Base-by-base conservation (phyloP, 495 filamentous ascomycete species). In the Talaromyces trachyspermus region DNA sequence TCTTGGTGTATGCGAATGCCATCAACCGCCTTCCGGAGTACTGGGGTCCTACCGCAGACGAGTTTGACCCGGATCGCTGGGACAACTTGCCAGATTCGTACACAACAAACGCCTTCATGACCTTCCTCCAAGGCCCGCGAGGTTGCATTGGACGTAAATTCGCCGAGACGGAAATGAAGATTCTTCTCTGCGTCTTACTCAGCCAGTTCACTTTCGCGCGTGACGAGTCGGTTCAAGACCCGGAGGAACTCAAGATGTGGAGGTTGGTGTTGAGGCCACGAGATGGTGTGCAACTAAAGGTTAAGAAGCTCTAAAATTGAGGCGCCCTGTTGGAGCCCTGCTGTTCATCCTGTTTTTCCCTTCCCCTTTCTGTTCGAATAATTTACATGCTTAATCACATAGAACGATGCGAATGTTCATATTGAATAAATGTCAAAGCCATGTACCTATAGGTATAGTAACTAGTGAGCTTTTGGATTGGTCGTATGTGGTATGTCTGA, bases 201-300 rank as follows among this genome's bases (percentile, higher is more conserved):
- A 60, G 57, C 39, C 46, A 50, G 24, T 61, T 60, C 22, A 30
- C 35, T 20, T 52, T 63, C 15, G 54, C 54, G 20, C 59, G 59
- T 5, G 68, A 75, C 42, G 51, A 51, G 26, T 47, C 48, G 10
- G 56, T 60, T 6, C 61, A 62, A 2, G 65, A 77, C 49, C 74
- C 71, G 6, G 74, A 76, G 58, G 57, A 68, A 14, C 67, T 66
- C 64, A 77, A 77, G 60, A 74, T 75, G 72, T 77, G 72, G 74
- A 58, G 72, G 5, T 49, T 76, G 22, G 72, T 76, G 26, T 48
- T 77, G 51, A 57, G 74, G 47, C 74, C 74, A 2, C 69, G 65
- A 56, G 65, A 72, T 47, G 74, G 74, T 6, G 62, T 77, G 12
- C 62, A 58, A 0, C 62, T 74, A 41, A 69, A 62, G 58, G 60